Conservation (phyloP, 2,329 filamentous ascomycete species). For the Davidsoniella neocaledoniae region DNA sequence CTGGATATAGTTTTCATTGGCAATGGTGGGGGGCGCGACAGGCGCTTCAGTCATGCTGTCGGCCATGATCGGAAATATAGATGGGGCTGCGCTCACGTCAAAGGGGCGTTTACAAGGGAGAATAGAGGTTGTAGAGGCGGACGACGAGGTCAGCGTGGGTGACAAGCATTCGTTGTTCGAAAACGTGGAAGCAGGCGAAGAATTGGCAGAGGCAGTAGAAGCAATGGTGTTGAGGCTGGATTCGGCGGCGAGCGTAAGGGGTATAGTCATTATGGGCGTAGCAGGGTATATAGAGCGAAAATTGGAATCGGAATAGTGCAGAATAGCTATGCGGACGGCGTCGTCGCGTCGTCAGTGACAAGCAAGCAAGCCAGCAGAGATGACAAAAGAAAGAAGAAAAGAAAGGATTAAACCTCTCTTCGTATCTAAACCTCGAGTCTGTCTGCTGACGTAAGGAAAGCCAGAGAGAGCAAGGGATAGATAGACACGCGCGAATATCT, state of each 20-base stretch:
- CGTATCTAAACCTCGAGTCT: no score
- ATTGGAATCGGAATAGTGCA: background rate
- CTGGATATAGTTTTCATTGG: slow-evolving; percentile 7
- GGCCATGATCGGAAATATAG: slow-evolving; percentile 7
- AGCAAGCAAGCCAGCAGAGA: no score
- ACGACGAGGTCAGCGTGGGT: slow-evolving; percentile 1
- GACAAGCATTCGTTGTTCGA: background rate
- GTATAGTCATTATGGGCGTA: slow-evolving; percentile 8
- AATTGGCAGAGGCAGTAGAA: background rate
- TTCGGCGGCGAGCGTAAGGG: slow-evolving; percentile 10
- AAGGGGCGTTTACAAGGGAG: slow-evolving; percentile 11
- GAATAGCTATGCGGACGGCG: background rate
- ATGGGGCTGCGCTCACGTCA: background rate
- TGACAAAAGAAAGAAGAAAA: no score
- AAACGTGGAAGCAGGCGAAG: background rate
- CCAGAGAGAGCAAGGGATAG: no score
- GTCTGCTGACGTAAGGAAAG: no score
- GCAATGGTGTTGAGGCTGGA: slow-evolving; percentile 6
- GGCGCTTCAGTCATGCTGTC: slow-evolving; percentile 8
- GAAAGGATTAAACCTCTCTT: no score
- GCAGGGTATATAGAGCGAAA: no score
- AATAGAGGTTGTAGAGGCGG: slow-evolving; percentile 5
- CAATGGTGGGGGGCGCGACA: background rate
- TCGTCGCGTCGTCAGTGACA: no score
- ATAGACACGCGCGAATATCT: no score